Conservation (phyloP, 2,329 filamentous ascomycete genomes). For the Cladophialophora psammophila region DNA sequence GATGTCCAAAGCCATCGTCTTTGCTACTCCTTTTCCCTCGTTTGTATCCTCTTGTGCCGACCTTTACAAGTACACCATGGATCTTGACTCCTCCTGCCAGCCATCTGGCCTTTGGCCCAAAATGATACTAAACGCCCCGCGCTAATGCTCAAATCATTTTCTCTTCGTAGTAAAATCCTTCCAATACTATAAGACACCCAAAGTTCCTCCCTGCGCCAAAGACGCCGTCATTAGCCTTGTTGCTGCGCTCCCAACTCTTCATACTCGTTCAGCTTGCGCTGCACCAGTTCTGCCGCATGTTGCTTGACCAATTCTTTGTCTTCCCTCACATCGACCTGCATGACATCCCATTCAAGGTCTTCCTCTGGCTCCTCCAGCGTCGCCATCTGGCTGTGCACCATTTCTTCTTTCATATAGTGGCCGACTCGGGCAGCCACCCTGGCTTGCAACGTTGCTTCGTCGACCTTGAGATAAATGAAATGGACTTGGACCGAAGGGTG, state of each 20-base stretch:
- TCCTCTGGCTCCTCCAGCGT: conserved; percentile 79
- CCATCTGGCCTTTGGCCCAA: neutral
- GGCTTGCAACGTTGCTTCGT: conserved; percentile 75
- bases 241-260: conserved; percentile 30
- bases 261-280: conserved; percentile 60
- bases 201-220: neutral
- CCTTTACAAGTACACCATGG: neutral
- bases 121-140: conserved; percentile 17
- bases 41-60: neutral
- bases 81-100: neutral
- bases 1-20: neutral
- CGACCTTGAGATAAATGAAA: conserved; percentile 88
- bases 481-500: conserved; percentile 77
- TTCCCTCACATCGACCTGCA: conserved; percentile 69
- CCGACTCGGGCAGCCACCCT: conserved; percentile 77
- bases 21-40: neutral
- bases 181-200: neutral
- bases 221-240: neutral
- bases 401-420: conserved; percentile 95
- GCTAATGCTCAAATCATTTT: conserved; percentile 26
- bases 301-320: conserved; percentile 65
- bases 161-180: neutral
- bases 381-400: conserved; percentile 92
- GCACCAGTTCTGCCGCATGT: conserved; percentile 66
- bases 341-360: conserved; percentile 73